A percentile compares a stretch with the other conserved stretches of the same genome.
phyloP scores from a whole-genome alignment of 2,329 filamentous ascomycete genomes.

The Oidium heveae region DNA sequence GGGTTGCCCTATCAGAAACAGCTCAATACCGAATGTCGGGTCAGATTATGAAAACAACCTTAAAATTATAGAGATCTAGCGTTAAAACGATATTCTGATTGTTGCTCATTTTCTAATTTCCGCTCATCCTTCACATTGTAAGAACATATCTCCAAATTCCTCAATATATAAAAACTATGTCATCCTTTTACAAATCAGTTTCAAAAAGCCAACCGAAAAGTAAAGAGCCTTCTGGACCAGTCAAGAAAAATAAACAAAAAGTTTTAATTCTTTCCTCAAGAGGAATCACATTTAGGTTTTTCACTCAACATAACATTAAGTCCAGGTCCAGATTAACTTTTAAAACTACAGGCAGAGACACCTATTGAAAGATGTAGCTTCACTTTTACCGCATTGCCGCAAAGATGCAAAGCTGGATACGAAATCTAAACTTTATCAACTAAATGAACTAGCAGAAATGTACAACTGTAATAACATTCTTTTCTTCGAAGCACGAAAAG shows the following conservation, averaged over 20 bases:
- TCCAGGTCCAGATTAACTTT: conserved; percentile 1
- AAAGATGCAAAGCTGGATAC: conserved; percentile 96
- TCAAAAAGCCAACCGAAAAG: conserved; percentile 30
- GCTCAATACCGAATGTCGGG: too few species aligned
- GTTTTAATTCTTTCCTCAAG: conserved; percentile 79
- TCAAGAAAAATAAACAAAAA: conserved; percentile 42
- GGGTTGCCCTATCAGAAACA: too few species aligned
- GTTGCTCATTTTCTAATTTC: too few species aligned
- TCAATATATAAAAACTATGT: conserved; percentile 21
- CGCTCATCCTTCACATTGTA: too few species aligned
- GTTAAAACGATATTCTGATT: too few species aligned
- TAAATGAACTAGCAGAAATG: conserved; percentile 49
- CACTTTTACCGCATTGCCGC: conserved; percentile 71
- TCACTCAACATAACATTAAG: background rate
- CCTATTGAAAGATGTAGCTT: conserved; percentile 66
- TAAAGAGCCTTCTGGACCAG: conserved; percentile 19
- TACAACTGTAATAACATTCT: conserved; percentile 90
- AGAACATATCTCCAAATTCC: too few species aligned
- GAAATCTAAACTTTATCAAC: conserved; percentile 63
- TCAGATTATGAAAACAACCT: too few species aligned
- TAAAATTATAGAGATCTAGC: too few species aligned
- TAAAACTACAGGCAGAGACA: conserved; percentile 50
- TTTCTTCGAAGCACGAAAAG: conserved; percentile 89
- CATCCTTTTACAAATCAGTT: conserved; percentile 49
- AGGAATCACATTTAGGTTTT: conserved; percentile 65